Percentiles rank a stretch among this genome's conserved stretches.
Conservation (phyloP, 371 early-diverging fungal species). For the Capillidium heterosporum region DNA sequence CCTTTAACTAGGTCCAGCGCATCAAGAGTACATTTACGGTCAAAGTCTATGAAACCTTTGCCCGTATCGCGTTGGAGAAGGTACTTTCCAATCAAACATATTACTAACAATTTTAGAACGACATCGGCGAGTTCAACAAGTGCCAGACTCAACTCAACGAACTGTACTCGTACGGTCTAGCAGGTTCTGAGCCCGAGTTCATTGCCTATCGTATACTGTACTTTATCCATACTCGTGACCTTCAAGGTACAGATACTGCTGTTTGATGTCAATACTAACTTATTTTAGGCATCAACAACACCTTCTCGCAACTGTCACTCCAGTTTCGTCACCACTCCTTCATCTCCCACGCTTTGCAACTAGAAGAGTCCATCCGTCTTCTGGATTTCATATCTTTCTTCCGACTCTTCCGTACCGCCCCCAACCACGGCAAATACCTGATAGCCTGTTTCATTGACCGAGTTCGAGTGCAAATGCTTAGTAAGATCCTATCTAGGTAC, state of each 20-base stretch:
- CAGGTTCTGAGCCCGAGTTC: conserved; percentile 65
- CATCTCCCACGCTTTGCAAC: conserved; percentile 62
- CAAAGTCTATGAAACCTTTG: conserved; percentile 81
- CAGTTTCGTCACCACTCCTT: conserved; percentile 29
- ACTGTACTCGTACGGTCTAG: conserved; percentile 48
- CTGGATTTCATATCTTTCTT: conserved; percentile 74
- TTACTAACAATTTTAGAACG: conserved; percentile 27
- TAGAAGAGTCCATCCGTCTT: conserved; percentile 54
- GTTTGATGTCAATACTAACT: not conserved
- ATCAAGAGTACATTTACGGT: conserved; percentile 85
- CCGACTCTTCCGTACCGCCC: conserved; percentile 46
- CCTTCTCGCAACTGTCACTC: conserved; percentile 38
- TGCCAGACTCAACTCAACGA: conserved; percentile 84
- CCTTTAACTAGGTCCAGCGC: conserved; percentile 48
- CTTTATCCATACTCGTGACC: conserved; percentile 66
- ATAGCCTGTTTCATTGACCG: conserved; percentile 80
- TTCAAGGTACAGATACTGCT: conserved; percentile 29
- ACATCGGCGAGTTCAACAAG: conserved; percentile 92
- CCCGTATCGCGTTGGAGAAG: conserved; percentile 83
- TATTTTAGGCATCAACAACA: conserved; percentile 49
- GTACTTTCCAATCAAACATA: conserved; percentile 12
- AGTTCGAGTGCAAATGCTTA: conserved; percentile 55
- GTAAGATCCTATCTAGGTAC: conserved; percentile 45
- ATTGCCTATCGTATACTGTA: conserved; percentile 82
- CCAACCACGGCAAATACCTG: conserved; percentile 68